These are phyloP conservation scores for Tephrocybe sp. DNA, from an alignment of 768 basidiomycete species.

Conservation along the genomic window DNA sequence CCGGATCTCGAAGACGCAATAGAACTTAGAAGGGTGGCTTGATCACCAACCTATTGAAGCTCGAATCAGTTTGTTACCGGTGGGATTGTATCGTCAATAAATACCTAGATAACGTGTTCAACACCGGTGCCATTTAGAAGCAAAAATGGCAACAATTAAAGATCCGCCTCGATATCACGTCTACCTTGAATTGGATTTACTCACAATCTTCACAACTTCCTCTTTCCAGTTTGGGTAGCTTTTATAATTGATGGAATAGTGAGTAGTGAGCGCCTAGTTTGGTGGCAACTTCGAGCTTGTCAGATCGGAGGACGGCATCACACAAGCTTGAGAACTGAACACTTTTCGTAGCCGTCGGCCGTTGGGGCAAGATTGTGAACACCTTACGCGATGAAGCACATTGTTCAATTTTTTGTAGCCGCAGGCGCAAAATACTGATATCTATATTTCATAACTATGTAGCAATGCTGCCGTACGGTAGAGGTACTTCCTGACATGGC, in stretches of 20 bases:
- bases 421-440: too few relatives aligned
- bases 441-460: too few relatives aligned
- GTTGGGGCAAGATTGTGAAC: too few relatives aligned
- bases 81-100: too few relatives aligned
- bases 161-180: too few relatives aligned
- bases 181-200: constrained; percentile 13
- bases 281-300: constrained; percentile 51
- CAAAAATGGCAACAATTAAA: too few relatives aligned
- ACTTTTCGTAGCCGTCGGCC: too few relatives aligned
- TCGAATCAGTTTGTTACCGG: constrained; percentile 5
- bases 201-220: constrained; percentile 42
- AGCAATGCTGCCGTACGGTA: too few relatives aligned
- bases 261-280: constrained; percentile 53
- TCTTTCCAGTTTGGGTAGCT: constrained; percentile 56
- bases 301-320: constrained; percentile 66
- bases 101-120: constrained; percentile 38
- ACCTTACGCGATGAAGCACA: too few relatives aligned
- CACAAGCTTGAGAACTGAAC: too few relatives aligned
- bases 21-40: constrained; percentile 45
- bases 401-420: too few relatives aligned
- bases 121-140: constrained; percentile 33
- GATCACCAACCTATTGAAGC: constrained; percentile 53
- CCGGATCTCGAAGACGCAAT: constrained; percentile 35
- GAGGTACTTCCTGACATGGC: too few relatives aligned
- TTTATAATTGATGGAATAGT: constrained; percentile 62